Base-by-base conservation (phyloP, 352 stramenopile species). In the Globisporangium abappressorium region DNA sequence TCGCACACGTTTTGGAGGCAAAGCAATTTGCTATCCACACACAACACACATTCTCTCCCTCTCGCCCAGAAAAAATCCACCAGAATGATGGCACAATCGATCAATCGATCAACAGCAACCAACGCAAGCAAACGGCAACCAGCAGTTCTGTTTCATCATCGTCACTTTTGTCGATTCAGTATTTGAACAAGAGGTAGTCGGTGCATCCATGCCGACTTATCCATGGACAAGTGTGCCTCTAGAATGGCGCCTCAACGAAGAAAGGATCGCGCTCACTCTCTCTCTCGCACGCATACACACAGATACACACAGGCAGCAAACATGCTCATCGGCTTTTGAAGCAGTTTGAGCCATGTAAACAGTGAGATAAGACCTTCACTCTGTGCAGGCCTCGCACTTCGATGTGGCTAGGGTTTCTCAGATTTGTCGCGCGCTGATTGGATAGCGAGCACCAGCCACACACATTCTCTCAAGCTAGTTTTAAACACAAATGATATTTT, bases 321-420 rank as follows among this genome's bases (percentile, higher is more conserved):
- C 36, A 43, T 9, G 7, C 12, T 34, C 22, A 5, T 18, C 3
- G 8, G 15, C 49, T 33, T 54, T 33, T 54, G 20, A 2, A 7
- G 47, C 11, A 28, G 24, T 8, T 57, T n/a, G 7, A 15, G 2
- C 11, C 41, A 7, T 43, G 36, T 58, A 58, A 59, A 26, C 54
- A 59, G n/a, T 12, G 2, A 15, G 2, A 12, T 6, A 3, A 4
- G 59, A 65, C 60, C 60, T 65, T 65, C 60, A 65, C 60, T 65
- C 60, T 65, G 60, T 49, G 51, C 60, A 58, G n/a, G n/a, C 15
- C 5, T 0, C 1, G 12, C 43, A 51, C 43, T 51, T 51, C 5
- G 18, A 62, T 22, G 57, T 9, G 57, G 33, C 8, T 62, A 62
- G 57, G 57, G 57, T 4, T 36, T 34, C 0, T 5, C 3, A 2